Evolutionary conservation across 441 rosid species (phyloP).

Genomic region (Codiaeum variegatum): DNA sequence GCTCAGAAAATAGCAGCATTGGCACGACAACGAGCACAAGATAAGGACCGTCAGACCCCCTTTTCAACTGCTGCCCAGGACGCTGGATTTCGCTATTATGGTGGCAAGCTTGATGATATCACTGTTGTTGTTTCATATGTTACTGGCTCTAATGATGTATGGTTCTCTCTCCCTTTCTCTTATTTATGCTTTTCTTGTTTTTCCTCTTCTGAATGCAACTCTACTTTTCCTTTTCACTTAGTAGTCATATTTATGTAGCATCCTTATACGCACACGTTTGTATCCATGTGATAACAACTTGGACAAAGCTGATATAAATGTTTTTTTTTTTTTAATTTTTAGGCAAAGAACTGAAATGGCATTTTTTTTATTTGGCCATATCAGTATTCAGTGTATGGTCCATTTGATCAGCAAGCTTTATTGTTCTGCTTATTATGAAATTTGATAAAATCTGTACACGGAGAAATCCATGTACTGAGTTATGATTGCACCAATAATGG

Average conservation of each 20-base stretch:
- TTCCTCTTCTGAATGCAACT: neutral
- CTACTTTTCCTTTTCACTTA: neutral
- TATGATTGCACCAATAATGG: neutral
- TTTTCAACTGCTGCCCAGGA: conserved; percentile 89
- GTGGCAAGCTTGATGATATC: conserved; percentile 96
- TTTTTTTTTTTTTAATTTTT: no score
- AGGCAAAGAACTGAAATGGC: neutral
- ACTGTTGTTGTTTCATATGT: conserved; percentile 89
- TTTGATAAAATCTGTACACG: neutral
- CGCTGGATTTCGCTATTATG: conserved; percentile 80
- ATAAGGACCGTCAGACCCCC: conserved; percentile 72
- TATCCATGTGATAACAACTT: neutral
- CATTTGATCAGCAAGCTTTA: neutral
- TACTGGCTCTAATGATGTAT: conserved; percentile 33
- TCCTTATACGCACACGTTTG: neutral
- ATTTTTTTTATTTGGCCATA: neutral
- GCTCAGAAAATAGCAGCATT: conserved; percentile 88
- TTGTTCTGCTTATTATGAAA: no score
- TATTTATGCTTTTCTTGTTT: neutral
- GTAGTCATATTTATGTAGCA: neutral
- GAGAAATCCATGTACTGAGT: neutral
- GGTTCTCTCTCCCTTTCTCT: conserved; percentile 9
- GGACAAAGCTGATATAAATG: neutral
- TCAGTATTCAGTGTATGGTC: neutral
- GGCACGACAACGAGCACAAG: conserved; percentile 76